phyloP scores from a whole-genome alignment of 331 rosid species.

The Quercus tomentella region DNA sequence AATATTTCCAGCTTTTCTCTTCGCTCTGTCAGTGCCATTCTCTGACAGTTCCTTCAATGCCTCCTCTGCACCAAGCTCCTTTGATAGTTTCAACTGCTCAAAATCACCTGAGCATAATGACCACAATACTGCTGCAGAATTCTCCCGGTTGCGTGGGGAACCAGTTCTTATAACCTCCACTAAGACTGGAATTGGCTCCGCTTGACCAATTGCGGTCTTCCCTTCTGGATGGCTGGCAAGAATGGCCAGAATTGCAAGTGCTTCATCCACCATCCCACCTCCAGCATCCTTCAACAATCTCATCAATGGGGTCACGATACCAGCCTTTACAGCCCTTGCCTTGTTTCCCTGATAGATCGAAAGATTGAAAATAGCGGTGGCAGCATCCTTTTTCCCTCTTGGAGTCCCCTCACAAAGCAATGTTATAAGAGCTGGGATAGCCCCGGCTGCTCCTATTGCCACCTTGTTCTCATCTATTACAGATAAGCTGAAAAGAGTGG shows the following conservation, averaged over 20 bases:
- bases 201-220: slow-evolving; percentile 63
- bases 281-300: slow-evolving; percentile 75
- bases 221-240: slow-evolving; percentile 92
- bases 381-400: slow-evolving; percentile 98
- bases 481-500: slow-evolving; percentile 91
- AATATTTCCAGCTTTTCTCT: slow-evolving; percentile 83
- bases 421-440: slow-evolving; percentile 90
- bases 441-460: slow-evolving; percentile 95
- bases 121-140: slow-evolving; percentile 90
- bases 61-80: slow-evolving; percentile 74
- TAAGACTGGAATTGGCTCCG: slow-evolving; percentile 60
- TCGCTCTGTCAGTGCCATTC: slow-evolving; percentile 96
- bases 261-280: slow-evolving; percentile 97
- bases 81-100: slow-evolving; percentile 66
- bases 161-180: slow-evolving; percentile 83
- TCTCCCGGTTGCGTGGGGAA: slow-evolving; percentile 96
- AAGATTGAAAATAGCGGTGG: slow-evolving; percentile 91
- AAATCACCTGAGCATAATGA: slow-evolving; percentile 66
- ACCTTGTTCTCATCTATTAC: slow-evolving; percentile 92
- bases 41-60: slow-evolving; percentile 78
- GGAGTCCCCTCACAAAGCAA: slow-evolving; percentile 92
- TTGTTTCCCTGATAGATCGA: slow-evolving; percentile 96
- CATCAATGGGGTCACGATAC: slow-evolving; percentile 75
- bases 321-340: slow-evolving; percentile 93
- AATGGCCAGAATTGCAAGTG: slow-evolving; percentile 89